Conservation (phyloP, 2,329 filamentous ascomycete species). For the Neocatenulostroma microsporum region DNA sequence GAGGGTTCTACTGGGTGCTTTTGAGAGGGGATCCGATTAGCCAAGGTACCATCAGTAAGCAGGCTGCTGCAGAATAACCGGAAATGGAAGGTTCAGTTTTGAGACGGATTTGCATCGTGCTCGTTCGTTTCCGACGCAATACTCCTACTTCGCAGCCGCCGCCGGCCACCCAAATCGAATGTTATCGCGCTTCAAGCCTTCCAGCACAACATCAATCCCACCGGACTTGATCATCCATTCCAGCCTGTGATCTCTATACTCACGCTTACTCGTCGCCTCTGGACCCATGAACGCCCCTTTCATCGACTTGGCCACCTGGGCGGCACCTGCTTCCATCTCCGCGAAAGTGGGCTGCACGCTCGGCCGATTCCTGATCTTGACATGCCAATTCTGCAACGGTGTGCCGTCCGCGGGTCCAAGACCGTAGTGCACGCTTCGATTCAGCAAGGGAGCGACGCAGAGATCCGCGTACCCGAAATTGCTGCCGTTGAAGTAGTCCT, state of each 20-base stretch:
- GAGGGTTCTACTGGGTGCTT: too few species aligned
- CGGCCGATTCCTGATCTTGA: constrained; percentile 12
- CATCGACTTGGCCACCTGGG: constrained; percentile 13
- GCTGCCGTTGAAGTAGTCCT: constrained; percentile 23
- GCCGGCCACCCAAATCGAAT: constrained; percentile 15
- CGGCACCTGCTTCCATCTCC: constrained; percentile 18
- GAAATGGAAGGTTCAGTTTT: too few species aligned
- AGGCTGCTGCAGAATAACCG: too few species aligned
- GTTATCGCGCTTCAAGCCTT: constrained; percentile 17
- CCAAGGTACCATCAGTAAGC: too few species aligned
- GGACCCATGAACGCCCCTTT: constrained; percentile 5
- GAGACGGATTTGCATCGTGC: too few species aligned
- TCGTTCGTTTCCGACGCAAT: too few species aligned
- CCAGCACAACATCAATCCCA: constrained; percentile 16
- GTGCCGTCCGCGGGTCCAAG: constrained; percentile 13
- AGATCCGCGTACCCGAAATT: constrained; percentile 25
- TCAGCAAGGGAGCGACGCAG: constrained; percentile 21
- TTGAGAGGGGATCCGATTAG: too few species aligned
- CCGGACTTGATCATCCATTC: constrained; percentile 21
- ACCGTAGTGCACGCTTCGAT: constrained; percentile 18
- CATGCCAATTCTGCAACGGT: constrained; percentile 17
- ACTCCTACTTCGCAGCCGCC: too few species aligned
- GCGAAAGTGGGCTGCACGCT: constrained; percentile 20
- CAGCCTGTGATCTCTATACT: constrained; percentile 23
- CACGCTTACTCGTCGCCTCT: constrained; percentile 10